These are phyloP conservation scores for Quillaja saponaria DNA, from an alignment of 306 rosid species.

Conservation along the genomic window DNA sequence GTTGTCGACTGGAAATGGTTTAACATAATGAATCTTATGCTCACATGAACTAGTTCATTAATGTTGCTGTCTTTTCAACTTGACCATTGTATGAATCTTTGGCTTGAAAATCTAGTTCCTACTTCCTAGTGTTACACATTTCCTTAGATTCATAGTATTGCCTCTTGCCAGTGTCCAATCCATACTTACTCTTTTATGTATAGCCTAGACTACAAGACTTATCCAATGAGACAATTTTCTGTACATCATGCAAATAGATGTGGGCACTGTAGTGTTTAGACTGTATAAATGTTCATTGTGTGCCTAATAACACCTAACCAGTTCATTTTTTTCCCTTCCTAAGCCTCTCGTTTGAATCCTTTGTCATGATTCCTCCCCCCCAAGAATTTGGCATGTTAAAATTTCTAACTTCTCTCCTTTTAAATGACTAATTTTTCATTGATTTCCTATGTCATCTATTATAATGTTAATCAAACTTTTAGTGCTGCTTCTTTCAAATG, in stretches of 20 bases:
- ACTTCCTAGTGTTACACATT: too few species aligned
- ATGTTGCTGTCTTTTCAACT: too few species aligned
- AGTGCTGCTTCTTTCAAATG: constrained; percentile 18
- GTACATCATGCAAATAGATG: too few species aligned
- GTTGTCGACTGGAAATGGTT: too few species aligned
- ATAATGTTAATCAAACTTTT: not conserved
- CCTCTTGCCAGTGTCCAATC: not conserved
- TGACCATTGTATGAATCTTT: not conserved
- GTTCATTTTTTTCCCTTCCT: not conserved
- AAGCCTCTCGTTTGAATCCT: constrained; percentile 3
- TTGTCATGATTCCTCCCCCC: not conserved
- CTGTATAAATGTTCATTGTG: not conserved
- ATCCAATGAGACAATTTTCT: too few species aligned
- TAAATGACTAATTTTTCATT: constrained; percentile 2
- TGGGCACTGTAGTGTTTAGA: too few species aligned
- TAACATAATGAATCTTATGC: too few species aligned
- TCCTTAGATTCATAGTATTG: too few species aligned
- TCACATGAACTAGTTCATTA: too few species aligned
- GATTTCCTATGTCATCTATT: not conserved
- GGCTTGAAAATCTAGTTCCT: constrained; percentile 1
- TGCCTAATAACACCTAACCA: not conserved
- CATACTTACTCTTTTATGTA: not conserved
- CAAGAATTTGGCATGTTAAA: not conserved
- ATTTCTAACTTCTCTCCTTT: constrained; percentile 12
- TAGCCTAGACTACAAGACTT: too few species aligned